Evolutionary conservation across 345 rosid species (phyloP).

Genomic region (Aquilaria yunnanensis): DNA sequence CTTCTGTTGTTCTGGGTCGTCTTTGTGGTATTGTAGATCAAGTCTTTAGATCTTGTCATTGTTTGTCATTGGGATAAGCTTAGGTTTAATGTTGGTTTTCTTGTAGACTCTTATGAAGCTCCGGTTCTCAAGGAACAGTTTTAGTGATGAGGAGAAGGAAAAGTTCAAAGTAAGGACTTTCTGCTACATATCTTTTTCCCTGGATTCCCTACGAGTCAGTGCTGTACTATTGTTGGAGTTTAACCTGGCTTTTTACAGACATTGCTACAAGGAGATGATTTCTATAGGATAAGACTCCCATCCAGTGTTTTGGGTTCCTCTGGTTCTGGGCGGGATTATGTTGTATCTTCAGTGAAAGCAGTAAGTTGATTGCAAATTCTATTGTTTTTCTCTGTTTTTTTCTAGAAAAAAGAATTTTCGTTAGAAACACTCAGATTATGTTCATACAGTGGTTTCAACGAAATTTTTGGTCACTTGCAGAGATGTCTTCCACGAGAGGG

Average conservation of each 20-base stretch:
- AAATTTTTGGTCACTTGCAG: conserved; percentile 28
- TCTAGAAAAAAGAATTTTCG: background rate
- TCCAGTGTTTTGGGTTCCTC: conserved; percentile 78
- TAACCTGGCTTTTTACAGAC: conserved; percentile 36
- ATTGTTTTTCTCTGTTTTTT: conserved; percentile 2
- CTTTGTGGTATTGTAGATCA: background rate
- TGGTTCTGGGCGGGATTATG: conserved; percentile 69
- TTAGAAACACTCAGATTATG: background rate
- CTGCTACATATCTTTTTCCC: background rate
- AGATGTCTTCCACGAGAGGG: conserved; percentile 82
- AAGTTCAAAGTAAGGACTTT: conserved; percentile 49
- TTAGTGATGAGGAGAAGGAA: conserved; percentile 60
- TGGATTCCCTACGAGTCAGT: background rate
- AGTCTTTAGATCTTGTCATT: background rate
- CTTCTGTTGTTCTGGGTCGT: background rate
- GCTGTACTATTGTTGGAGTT: conserved; percentile 10
- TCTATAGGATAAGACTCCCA: conserved; percentile 83
- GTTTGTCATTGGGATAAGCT: background rate
- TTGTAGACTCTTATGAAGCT: conserved; percentile 83
- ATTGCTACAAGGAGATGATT: conserved; percentile 68
- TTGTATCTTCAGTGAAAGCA: conserved; percentile 80
- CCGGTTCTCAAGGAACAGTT: conserved; percentile 67
- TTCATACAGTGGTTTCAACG: background rate
- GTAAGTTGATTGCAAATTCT: conserved; percentile 34
- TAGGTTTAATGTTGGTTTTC: conserved; percentile 2